phyloP scores from a whole-genome alignment of 1,139 yeast genomes.

The Kodamaea suecica region DNA sequence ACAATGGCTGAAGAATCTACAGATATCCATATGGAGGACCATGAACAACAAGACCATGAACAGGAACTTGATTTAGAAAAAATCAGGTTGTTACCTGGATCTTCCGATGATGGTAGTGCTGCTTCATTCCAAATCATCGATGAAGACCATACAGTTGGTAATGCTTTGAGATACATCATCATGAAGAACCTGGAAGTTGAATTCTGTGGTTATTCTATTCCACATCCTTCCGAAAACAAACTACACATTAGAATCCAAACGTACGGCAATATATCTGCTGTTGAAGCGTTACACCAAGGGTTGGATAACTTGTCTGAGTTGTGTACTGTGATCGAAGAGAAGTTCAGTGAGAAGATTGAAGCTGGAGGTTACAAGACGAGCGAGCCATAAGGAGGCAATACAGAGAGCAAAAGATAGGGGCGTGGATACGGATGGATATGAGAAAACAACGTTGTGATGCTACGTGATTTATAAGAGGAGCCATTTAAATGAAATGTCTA shows the following conservation, averaged over 20 bases:
- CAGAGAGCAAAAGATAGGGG: neutral
- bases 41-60: conserved; percentile 27
- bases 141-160: conserved; percentile 95
- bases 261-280: conserved; percentile 83
- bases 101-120: conserved; percentile 92
- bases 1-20: conserved; percentile 22
- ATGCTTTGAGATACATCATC: conserved; percentile 86
- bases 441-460: too few relatives aligned
- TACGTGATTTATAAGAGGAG: too few relatives aligned
- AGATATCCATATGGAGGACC: conserved; percentile 26
- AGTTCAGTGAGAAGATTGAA: conserved; percentile 62
- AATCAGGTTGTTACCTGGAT: conserved; percentile 72
- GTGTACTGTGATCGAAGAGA: conserved; percentile 79
- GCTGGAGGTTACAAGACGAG: conserved; percentile 48
- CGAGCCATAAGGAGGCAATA: conserved; percentile 39
- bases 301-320: conserved; percentile 78
- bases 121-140: conserved; percentile 90
- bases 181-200: conserved; percentile 98
- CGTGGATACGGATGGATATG: too few relatives aligned
- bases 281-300: conserved; percentile 91
- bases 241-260: conserved; percentile 92
- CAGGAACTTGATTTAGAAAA: conserved; percentile 49
- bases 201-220: conserved; percentile 96
- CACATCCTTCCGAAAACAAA: conserved; percentile 96
- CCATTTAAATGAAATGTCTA: too few relatives aligned